These are phyloP conservation scores for Plenodomus lindquistii DNA, from an alignment of 2,329 filamentous ascomycete species.

Conservation along the genomic window DNA sequence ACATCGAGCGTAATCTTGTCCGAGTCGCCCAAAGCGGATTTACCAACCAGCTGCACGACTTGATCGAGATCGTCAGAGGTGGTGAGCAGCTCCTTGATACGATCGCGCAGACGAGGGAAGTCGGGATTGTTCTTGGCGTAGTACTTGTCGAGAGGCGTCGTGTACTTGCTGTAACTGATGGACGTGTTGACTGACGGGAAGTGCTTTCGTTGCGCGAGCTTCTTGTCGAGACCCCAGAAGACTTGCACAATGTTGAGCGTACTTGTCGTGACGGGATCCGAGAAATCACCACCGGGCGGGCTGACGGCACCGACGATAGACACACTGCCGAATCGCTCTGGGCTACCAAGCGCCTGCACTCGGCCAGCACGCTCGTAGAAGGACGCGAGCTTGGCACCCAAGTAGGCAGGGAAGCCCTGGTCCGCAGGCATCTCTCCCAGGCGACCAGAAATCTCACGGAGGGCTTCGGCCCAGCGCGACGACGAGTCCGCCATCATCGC, in stretches of 20 bases:
- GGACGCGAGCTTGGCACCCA: constrained; percentile 93
- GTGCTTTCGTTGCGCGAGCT: constrained; percentile 97
- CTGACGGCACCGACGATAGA: constrained; percentile 98
- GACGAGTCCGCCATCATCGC: constrained; percentile 99
- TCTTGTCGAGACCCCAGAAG: constrained; percentile 99
- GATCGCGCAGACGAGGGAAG: constrained; percentile 89
- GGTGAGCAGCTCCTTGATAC: constrained; percentile 89
- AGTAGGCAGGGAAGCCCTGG: constrained; percentile 98
- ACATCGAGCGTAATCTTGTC: constrained; percentile 99
- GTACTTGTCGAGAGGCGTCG: constrained; percentile 81
- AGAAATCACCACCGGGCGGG: constrained; percentile 98
- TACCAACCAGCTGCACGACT: constrained; percentile 97
- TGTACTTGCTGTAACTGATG: constrained; percentile 97
- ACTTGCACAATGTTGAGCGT: constrained; percentile 98
- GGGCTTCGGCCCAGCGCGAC: constrained; percentile 96
- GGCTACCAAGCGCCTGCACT: constrained; percentile 82
- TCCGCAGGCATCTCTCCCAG: constrained; percentile 99
- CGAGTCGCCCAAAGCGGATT: constrained; percentile 90
- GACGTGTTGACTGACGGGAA: constrained; percentile 98
- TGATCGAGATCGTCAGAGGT: constrained; percentile 98
- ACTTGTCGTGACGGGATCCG: constrained; percentile 91
- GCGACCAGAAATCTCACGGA: constrained; percentile 98
- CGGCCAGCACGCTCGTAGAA: constrained; percentile 99
- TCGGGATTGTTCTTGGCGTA: constrained; percentile 94
- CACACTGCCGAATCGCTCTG: constrained; percentile 86